Percentiles rank a stretch among this genome's conserved stretches.
Conservation (phyloP, 768 basidiomycete species). For the Lentinula sp. region DNA sequence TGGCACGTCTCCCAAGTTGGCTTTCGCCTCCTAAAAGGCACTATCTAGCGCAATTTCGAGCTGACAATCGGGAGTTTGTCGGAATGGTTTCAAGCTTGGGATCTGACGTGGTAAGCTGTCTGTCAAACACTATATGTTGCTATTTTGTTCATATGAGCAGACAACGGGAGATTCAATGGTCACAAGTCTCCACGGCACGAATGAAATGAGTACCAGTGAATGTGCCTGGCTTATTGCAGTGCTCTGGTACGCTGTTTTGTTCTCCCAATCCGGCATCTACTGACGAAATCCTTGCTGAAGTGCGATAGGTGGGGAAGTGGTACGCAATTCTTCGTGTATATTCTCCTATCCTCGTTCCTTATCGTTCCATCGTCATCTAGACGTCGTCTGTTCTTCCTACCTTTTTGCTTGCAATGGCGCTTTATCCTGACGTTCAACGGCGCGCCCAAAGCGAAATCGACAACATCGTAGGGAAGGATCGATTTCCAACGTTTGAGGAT, state of each 20-base stretch:
- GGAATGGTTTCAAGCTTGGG: not conserved
- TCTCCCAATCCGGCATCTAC: not conserved
- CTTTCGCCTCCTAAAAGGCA: conserved; percentile 23
- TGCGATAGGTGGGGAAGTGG: conserved; percentile 1
- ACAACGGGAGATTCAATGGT: not conserved
- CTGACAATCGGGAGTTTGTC: conserved; percentile 19
- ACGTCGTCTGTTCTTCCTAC: conserved; percentile 11
- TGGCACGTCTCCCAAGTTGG: conserved; percentile 22
- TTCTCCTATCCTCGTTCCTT: no score
- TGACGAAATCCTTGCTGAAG: not conserved
- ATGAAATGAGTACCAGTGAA: not conserved
- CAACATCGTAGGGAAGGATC: conserved; percentile 17
- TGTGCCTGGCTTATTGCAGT: conserved; percentile 8
- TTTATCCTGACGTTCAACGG: conserved; percentile 18
- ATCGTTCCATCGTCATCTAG: not conserved
- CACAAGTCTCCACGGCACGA: not conserved
- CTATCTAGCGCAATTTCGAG: conserved; percentile 14
- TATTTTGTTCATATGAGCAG: not conserved
- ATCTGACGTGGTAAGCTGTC: not conserved
- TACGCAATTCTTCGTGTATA: not conserved
- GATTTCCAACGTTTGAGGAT: conserved; percentile 20
- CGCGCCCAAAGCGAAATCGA: conserved; percentile 24
- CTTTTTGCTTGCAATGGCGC: conserved; percentile 20
- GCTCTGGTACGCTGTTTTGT: conserved; percentile 8
- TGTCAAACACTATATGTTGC: not conserved